These are phyloP conservation scores for Mentha longifolia DNA, from an alignment of 257 asterid species.

Conservation along the genomic window DNA sequence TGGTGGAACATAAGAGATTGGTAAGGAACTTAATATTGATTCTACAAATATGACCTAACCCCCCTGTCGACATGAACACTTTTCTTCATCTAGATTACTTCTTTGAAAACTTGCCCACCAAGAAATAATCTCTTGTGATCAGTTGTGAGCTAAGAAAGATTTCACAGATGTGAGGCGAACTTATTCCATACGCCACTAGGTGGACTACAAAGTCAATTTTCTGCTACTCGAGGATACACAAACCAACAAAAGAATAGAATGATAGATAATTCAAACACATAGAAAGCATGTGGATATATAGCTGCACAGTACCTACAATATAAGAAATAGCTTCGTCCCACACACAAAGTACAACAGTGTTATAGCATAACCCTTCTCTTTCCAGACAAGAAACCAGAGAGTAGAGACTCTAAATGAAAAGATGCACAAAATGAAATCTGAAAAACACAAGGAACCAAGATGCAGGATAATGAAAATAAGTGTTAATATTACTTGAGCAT, in stretches of 20 bases:
- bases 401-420: background rate
- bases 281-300: background rate
- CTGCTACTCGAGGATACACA: too few relatives aligned
- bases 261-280: too few relatives aligned
- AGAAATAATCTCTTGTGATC: too few relatives aligned
- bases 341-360: background rate
- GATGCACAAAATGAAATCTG: background rate
- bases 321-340: background rate
- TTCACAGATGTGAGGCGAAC: background rate
- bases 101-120: too few relatives aligned
- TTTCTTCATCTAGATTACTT: too few relatives aligned
- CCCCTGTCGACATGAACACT: too few relatives aligned
- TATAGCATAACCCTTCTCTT: background rate
- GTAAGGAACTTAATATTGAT: too few relatives aligned
- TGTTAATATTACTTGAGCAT: background rate
- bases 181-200: background rate
- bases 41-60: too few relatives aligned
- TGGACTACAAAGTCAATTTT: too few relatives aligned
- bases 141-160: background rate
- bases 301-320: background rate
- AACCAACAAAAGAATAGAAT: too few relatives aligned
- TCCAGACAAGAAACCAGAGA: background rate
- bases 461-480: background rate
- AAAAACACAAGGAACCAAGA: background rate
- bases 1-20: too few relatives aligned